Evolutionary conservation across 163 green algal genomes (phyloP), one percentile per base, ranked within the genome.

Genomic region (Trebouxia gelatinosa): DNA sequence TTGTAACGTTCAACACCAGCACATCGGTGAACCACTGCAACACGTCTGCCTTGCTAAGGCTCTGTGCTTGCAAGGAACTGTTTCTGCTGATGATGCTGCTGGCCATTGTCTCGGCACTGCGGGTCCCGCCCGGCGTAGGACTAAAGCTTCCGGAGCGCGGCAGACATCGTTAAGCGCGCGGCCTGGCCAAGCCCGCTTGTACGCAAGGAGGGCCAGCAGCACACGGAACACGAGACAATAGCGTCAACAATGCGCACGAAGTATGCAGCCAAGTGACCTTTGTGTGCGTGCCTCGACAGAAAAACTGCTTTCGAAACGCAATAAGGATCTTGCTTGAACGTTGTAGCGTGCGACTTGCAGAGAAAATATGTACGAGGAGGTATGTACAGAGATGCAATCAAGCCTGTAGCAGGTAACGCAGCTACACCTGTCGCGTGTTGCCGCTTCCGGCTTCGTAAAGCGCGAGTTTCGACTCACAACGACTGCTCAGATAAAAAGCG

Each of bases 21-120:
- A 72, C 64, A 43, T 40, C 50, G 26, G 35, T 72, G 35, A 72
- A 35, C 64, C 64, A 72, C 37, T 72, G 64, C 64, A 72, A 26
- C 3, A 72, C 64, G 23, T 72, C 64, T 32, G 35, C 32, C 23
- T 72, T 72, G 64, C 64, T 72, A 35, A 54, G 64, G 6, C 35
- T 72, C 64, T 72, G 64, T 21, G 64, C 37, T 72, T 72, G 64
- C 35, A 72, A 23, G 21, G 64, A 72, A 37, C 64, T 72, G 2
- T n/a, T 26, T 23, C 64, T 72, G 64, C 64, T 72, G 35, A 51
- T 23, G 19, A 72, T 72, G 64, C 64, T 72, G 64, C 64, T 72
- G 64, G 64, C 64, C 64, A 72, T n/a, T 72, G 37, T 29, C 23
- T 28, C 31, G 17, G 19, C 19, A 34, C 4, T 23, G 26, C 17